A percentile compares a stretch with the other conserved stretches of the same genome.
Evolutionary conservation across 768 basidiomycete genomes (phyloP).

Genomic region (Termitomyces sp.): DNA sequence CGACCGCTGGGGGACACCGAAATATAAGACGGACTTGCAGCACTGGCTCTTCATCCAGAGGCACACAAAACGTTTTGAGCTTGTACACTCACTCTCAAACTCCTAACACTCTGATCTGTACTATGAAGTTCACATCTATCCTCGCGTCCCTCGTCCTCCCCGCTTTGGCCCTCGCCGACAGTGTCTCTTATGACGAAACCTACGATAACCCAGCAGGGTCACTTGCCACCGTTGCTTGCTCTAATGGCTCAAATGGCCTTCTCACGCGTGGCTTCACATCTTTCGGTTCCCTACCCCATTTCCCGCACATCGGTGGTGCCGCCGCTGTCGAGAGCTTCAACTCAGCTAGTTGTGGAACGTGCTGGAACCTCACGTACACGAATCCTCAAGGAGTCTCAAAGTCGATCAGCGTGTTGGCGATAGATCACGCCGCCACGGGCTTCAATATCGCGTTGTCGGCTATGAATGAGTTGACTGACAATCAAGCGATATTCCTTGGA

Average conservation of each 20-base stretch:
- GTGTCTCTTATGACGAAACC: slow-evolving; percentile 17
- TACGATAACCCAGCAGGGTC: slow-evolving; percentile 33
- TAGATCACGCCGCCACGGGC: slow-evolving; percentile 31
- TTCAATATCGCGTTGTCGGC: slow-evolving; percentile 21
- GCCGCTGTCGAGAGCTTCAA: slow-evolving; percentile 37
- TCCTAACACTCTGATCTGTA: neutral
- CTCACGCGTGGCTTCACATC: slow-evolving; percentile 29
- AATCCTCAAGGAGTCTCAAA: slow-evolving; percentile 14
- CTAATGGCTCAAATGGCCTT: slow-evolving; percentile 41
- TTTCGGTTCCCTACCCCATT: slow-evolving; percentile 40
- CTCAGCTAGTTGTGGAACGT: slow-evolving; percentile 43
- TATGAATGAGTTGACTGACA: slow-evolving; percentile 27
- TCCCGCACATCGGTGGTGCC: slow-evolving; percentile 48
- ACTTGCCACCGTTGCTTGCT: slow-evolving; percentile 39
- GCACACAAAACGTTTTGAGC: neutral
- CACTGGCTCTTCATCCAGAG: neutral
- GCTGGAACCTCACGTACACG: slow-evolving; percentile 46
- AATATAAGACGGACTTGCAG: neutral
- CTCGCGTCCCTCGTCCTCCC: slow-evolving; percentile 11
- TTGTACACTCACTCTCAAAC: neutral
- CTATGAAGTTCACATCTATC: slow-evolving; percentile 27
- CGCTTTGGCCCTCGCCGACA: neutral
- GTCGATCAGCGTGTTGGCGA: slow-evolving; percentile 36
- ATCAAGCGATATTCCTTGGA: slow-evolving; percentile 22
- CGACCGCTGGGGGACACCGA: neutral